Evolutionary conservation across 768 basidiomycete species (phyloP), one percentile per base, ranked within the genome.

Genomic region (Gloeopeniophorella convolvens): DNA sequence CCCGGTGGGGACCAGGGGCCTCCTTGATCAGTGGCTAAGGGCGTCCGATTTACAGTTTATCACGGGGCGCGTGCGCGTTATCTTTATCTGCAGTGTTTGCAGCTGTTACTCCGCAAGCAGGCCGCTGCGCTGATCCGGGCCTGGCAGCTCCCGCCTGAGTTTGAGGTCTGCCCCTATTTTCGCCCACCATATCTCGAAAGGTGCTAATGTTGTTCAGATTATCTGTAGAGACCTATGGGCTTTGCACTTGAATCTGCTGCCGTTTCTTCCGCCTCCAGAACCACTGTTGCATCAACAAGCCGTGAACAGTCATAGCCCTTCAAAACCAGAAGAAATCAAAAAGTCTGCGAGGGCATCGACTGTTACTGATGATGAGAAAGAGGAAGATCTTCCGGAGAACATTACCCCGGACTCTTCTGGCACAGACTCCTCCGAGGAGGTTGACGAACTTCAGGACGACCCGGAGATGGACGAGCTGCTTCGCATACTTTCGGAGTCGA

Each of bases 151-250:
- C 89, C 89, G 6, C 62, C 71, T 0, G 86, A 89, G 61, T 88
- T 90, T 52, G 89, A 91, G 76, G 90, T 87, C 50, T 42, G 71
- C 58, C 35, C 21, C 33, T 32, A 45, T 45, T 27, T n/a, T n/a
- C n/a, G n/a, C n/a, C 21, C 30, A 36, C 24, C 13, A 1, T 18
- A 8, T 16, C 5, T 42, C n/a, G 21, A 30, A 21, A 24, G 44
- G 6, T 16, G 20, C 32, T 21, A 30, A 48, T 51, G n/a, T 11
- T 58, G 34, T 16, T 12, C 47, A 92, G 89, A 66, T 75, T 20
- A 66, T 89, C 24, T 91, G 87, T 62, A 75, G 81, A 58, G 89
- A 92, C 59, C 50, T 88, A n/a, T 92, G 89, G 90, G 76, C 79
- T 1, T 68, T 89, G 3, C 75, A 89, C 65, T 69, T 92, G n/a